These are phyloP conservation scores for Fusarium chaquense DNA, from an alignment of 2,329 filamentous ascomycete genomes.

Conservation along the genomic window DNA sequence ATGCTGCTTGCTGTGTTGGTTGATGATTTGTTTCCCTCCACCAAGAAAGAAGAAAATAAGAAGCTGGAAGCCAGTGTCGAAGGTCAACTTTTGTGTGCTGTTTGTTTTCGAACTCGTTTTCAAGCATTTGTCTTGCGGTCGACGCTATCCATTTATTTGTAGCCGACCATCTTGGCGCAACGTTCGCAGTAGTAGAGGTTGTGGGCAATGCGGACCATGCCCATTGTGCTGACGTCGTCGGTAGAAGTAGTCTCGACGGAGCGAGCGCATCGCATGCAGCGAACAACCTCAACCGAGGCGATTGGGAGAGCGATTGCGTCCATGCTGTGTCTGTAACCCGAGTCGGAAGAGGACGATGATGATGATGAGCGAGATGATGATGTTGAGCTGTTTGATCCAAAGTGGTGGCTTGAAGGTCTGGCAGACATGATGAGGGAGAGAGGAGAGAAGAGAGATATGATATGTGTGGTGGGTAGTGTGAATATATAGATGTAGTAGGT, in stretches of 20 bases:
- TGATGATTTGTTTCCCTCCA: conserved; percentile 25
- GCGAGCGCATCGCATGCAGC: conserved; percentile 72
- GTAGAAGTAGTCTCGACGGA: conserved; percentile 71
- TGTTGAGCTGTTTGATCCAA: conserved; percentile 42
- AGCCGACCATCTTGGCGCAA: conserved; percentile 73
- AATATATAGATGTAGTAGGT: conserved; percentile 17
- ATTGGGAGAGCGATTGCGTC: conserved; percentile 59
- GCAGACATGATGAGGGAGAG: conserved; percentile 33
- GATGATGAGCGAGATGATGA: conserved; percentile 38
- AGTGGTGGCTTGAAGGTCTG: conserved; percentile 40
- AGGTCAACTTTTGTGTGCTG: not conserved
- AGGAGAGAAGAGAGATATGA: conserved; percentile 27
- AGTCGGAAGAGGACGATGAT: conserved; percentile 46
- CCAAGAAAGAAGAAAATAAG: conserved; percentile 4
- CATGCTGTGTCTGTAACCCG: conserved; percentile 60
- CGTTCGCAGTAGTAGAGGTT: conserved; percentile 75
- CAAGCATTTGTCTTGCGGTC: conserved; percentile 5
- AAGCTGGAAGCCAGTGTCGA: conserved; percentile 18
- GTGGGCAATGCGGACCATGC: conserved; percentile 74
- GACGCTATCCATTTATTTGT: conserved; percentile 59
- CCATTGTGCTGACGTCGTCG: conserved; percentile 67
- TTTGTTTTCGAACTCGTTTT: conserved; percentile 13
- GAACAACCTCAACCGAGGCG: conserved; percentile 69
- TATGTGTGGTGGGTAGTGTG: conserved; percentile 35
- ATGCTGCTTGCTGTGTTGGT: conserved; percentile 19